phyloP scores from a whole-genome alignment of 176 grass and related monocot species.

The Zea luxurians region DNA sequence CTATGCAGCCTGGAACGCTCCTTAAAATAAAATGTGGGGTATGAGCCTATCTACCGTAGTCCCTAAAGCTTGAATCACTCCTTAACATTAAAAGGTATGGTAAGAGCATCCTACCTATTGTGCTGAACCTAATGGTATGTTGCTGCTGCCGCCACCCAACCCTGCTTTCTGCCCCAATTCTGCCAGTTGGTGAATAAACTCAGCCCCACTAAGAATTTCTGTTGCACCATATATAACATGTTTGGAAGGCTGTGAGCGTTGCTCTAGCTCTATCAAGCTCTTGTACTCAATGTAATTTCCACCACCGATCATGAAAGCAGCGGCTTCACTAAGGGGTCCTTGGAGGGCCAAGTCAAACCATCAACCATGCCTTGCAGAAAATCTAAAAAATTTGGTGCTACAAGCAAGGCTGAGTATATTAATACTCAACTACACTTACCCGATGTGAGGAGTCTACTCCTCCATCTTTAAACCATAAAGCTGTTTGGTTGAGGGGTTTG shows the following conservation, averaged over 20 bases:
- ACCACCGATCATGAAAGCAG: constrained; percentile 98
- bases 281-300: constrained; percentile 98
- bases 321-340: constrained; percentile 95
- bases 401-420: too few species aligned
- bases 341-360: background rate
- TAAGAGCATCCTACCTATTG: constrained; percentile 53
- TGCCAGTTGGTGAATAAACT: constrained; percentile 86
- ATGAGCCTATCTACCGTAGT: constrained; percentile 43
- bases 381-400: too few species aligned
- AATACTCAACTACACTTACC: too few species aligned
- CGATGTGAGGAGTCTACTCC: too few species aligned
- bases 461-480: too few species aligned
- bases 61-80: constrained; percentile 27
- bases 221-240: constrained; percentile 95
- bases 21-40: constrained; percentile 36
- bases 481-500: too few species aligned
- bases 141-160: constrained; percentile 57
- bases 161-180: constrained; percentile 86
- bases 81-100: constrained; percentile 26
- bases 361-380: too few species aligned
- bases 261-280: constrained; percentile 81
- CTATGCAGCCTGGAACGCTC: constrained; percentile 37
- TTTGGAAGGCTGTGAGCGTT: constrained; percentile 74
- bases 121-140: constrained; percentile 29
- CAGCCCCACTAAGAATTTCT: constrained; percentile 76